Percentiles rank a stretch among this genome's conserved stretches.
Evolutionary conservation across 2,329 filamentous ascomycete genomes (phyloP).

Genomic region (Penicillium hordei): DNA sequence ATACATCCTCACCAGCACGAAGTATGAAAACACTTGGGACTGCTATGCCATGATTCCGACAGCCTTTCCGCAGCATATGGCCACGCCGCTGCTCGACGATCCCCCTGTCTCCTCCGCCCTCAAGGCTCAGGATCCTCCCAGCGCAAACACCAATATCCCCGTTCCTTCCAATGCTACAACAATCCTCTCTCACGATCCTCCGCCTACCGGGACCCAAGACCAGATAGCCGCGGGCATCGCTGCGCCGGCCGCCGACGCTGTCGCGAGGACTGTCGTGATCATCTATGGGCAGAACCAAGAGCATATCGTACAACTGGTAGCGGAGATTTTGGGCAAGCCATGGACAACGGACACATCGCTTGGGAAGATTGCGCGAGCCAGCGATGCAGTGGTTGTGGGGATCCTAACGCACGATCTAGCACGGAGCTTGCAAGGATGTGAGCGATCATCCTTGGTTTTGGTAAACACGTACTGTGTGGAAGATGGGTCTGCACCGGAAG

Average conservation of each 20-base stretch:
- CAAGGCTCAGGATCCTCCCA: slow-evolving; percentile 17
- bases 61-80: slow-evolving; percentile 34
- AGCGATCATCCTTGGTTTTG: slow-evolving; percentile 61
- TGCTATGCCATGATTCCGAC: slow-evolving; percentile 39
- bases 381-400: slow-evolving; percentile 65
- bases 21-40: slow-evolving; percentile 29
- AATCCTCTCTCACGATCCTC: not conserved
- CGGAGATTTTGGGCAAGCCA: slow-evolving; percentile 75
- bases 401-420: slow-evolving; percentile 60
- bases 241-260: not conserved
- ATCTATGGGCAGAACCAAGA: slow-evolving; percentile 71
- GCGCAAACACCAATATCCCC: slow-evolving; percentile 10
- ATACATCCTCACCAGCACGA: slow-evolving; percentile 7
- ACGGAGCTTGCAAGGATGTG: slow-evolving; percentile 57
- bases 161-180: slow-evolving; percentile 14
- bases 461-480: slow-evolving; percentile 78
- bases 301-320: slow-evolving; percentile 70
- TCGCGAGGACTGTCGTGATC: slow-evolving; percentile 54
- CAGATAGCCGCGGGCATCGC: not conserved
- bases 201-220: not conserved
- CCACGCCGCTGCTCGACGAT: slow-evolving; percentile 32
- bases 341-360: slow-evolving; percentile 61
- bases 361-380: slow-evolving; percentile 56
- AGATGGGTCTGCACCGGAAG: slow-evolving; percentile 67
- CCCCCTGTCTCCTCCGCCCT: slow-evolving; percentile 20